Evolutionary conservation across 345 rosid genomes (phyloP).

Genomic region (Citrus hindsii): DNA sequence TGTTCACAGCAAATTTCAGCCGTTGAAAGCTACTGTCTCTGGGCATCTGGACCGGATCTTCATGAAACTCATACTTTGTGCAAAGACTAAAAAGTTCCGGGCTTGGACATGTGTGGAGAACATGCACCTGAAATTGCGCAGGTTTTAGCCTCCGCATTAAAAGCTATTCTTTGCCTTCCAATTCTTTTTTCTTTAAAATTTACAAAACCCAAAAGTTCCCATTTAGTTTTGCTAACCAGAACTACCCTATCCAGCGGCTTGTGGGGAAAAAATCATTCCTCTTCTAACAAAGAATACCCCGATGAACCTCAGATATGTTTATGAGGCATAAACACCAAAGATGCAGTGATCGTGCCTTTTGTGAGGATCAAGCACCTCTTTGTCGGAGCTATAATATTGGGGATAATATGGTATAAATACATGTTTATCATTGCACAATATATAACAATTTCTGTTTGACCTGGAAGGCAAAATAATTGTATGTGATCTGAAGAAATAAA

Average conservation of each 20-base stretch:
- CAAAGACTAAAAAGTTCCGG: slow-evolving; percentile 70
- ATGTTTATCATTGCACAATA: neutral
- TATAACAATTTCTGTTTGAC: neutral
- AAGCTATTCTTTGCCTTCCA: neutral
- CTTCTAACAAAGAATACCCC: no score
- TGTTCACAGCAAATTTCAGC: slow-evolving; percentile 87
- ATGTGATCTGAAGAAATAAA: neutral
- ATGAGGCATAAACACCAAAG: neutral
- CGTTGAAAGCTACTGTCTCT: slow-evolving; percentile 87
- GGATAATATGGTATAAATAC: neutral
- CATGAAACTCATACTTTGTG: slow-evolving; percentile 88
- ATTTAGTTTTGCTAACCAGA: neutral
- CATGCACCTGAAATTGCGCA: slow-evolving; percentile 87
- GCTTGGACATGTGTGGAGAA: slow-evolving; percentile 91
- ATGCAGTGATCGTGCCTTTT: neutral
- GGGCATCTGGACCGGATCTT: slow-evolving; percentile 90
- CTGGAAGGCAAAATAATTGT: neutral
- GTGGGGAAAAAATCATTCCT: neutral
- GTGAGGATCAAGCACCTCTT: neutral
- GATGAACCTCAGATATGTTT: neutral
- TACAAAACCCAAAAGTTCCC: neutral
- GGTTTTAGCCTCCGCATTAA: slow-evolving; percentile 30
- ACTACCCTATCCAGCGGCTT: neutral
- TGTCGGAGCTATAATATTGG: neutral
- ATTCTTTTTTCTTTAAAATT: neutral